phyloP scores from a whole-genome alignment of 768 basidiomycete species.

The Trametes cingulata region DNA sequence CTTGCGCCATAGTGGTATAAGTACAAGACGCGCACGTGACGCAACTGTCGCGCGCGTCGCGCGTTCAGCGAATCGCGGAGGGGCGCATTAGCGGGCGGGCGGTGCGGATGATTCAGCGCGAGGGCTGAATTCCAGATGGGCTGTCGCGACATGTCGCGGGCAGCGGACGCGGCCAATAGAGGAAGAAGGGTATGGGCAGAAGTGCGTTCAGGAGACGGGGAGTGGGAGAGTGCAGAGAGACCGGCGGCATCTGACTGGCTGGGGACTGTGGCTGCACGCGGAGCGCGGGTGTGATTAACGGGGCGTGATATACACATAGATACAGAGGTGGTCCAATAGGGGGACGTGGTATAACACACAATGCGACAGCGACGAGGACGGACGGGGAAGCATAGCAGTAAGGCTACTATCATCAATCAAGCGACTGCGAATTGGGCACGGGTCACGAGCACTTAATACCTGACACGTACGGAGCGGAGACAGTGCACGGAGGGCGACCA shows the following conservation, averaged over 20 bases:
- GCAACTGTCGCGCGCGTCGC: background rate
- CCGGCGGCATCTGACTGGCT: conserved; percentile 18
- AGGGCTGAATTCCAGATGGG: conserved; percentile 16
- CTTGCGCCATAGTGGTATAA: conserved; percentile 28
- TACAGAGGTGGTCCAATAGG: conserved; percentile 13
- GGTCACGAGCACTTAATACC: background rate
- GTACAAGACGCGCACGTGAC: conserved; percentile 26
- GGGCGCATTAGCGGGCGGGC: conserved; percentile 9
- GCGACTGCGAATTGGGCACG: background rate
- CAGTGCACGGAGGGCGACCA: background rate
- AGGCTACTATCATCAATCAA: background rate
- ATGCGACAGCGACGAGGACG: conserved; percentile 11
- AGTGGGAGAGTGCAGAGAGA: conserved; percentile 1
- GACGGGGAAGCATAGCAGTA: background rate
- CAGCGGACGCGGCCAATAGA: conserved; percentile 3
- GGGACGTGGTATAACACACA: conserved; percentile 19
- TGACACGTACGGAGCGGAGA: background rate
- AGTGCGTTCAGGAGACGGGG: background rate
- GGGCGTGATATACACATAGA: conserved; percentile 10
- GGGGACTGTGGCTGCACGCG: background rate
- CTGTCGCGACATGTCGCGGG: background rate
- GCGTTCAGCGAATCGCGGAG: conserved; percentile 19
- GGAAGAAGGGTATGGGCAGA: conserved; percentile 5
- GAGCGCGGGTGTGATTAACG: conserved; percentile 2
- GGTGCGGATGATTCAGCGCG: conserved; percentile 21